Evolutionary conservation across 2,329 filamentous ascomycete genomes (phyloP), one percentile per base, ranked within the genome.

Genomic region (Exophiala lecanii-corni): DNA sequence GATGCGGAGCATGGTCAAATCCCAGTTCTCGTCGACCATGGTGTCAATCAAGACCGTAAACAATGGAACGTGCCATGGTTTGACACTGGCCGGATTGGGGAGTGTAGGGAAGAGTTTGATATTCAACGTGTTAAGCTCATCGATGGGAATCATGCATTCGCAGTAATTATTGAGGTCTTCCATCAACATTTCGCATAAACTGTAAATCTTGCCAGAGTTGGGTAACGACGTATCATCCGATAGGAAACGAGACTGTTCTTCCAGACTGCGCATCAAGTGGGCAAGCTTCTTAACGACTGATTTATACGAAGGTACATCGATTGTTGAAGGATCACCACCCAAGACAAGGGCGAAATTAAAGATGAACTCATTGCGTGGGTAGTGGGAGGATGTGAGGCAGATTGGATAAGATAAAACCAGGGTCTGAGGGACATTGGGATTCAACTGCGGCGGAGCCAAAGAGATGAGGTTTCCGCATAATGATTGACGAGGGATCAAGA

Each of bases 91-190:
- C 2, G 89, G 89, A 12, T 81, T 78, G 1, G 81, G 74, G 57
- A 91, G 84, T 35, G 86, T 81, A 0, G 88, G 89, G 63, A 96
- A 96, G 37, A 96, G 78, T 67, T 96, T 96, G 75, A 96, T 86
- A 66, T 96, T 95, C 65, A 96, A 82, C 0, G 88, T 95, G 63
- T 95, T 96, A 48, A 88, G 82, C 55, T 94, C 88, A 63, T 95
- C 89, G 89, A 96, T 91, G 0, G 89, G 89, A 58, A 96, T 95
- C 89, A 95, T 95, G 73, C 89, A 95, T 69, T 98, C 92, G 60
- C 87, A 89, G 60, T 96, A 98, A 57, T 94, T 94, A 61, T 97
- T 96, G 55, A 98, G 62, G 62, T 98, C 89, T 66, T 96, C 89
- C 55, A 97, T 74, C 54, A 98, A 68, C 54, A 85, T 87, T 69